Evolutionary conservation across 176 grass and related monocot species (phyloP).

Genomic region (Ensete glaucum): DNA sequence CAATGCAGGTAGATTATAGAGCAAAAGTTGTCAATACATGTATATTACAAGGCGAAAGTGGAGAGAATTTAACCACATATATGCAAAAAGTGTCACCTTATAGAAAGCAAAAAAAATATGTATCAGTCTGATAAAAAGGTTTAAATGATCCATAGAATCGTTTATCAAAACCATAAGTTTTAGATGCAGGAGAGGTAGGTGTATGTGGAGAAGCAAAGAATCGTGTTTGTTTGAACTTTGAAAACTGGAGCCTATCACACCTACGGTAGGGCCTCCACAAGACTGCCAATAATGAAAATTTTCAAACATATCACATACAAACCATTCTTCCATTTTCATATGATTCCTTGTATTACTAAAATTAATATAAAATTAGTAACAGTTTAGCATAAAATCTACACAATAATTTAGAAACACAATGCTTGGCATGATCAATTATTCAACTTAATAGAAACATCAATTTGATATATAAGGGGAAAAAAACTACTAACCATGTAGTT

Average conservation of each 20-base stretch:
- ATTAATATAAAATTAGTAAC: background rate
- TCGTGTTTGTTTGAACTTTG: background rate
- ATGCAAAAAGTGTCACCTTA: no score
- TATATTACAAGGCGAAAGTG: no score
- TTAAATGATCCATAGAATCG: background rate
- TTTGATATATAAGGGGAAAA: conserved; percentile 1
- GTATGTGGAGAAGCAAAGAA: background rate
- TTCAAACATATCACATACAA: background rate
- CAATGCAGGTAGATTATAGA: no score
- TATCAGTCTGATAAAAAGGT: no score
- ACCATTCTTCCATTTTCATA: background rate
- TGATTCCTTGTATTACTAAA: background rate
- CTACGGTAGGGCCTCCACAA: background rate
- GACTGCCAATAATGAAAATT: background rate
- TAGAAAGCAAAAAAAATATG: no score
- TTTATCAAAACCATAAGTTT: background rate
- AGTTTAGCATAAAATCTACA: background rate
- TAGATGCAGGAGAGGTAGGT: background rate
- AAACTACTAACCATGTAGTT: conserved; percentile 50
- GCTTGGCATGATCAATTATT: background rate
- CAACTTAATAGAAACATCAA: background rate
- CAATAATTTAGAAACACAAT: background rate
- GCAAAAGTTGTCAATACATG: no score
- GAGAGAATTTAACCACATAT: no score
- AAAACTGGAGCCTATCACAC: background rate